These are phyloP conservation scores for Cordyceps fumosorosea DNA, from an alignment of 2,329 filamentous ascomycete genomes.

Conservation along the genomic window DNA sequence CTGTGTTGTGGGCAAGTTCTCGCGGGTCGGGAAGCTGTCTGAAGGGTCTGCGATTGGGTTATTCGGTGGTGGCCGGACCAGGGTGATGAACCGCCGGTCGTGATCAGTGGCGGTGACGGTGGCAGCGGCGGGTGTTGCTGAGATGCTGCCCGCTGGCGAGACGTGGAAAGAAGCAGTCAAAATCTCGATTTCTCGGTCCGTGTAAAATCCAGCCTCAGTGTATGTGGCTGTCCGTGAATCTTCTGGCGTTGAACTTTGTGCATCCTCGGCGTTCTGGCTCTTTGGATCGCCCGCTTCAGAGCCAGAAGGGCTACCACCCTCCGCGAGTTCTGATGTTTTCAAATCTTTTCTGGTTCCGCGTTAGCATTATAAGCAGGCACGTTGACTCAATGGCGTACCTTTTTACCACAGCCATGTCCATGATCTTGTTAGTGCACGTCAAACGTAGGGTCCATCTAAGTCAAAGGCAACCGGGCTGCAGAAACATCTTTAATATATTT, in stretches of 20 bases:
- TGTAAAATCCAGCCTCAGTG: neutral
- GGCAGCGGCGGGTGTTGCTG: neutral
- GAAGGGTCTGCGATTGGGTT: neutral
- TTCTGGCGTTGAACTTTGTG: neutral
- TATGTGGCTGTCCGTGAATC: neutral
- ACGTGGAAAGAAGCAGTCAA: neutral
- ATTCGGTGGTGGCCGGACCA: neutral
- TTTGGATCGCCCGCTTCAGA: no score
- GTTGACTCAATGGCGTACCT: neutral
- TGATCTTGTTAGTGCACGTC: neutral
- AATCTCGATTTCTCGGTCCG: neutral
- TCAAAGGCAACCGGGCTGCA: neutral
- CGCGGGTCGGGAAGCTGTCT: neutral
- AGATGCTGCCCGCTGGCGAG: neutral
- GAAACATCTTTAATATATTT: neutral
- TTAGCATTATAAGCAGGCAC: neutral
- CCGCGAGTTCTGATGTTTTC: neutral
- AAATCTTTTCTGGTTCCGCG: neutral
- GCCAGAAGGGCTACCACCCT: no score
- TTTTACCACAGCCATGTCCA: neutral
- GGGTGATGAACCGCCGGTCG: neutral
- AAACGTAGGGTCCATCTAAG: neutral
- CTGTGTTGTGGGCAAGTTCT: neutral
- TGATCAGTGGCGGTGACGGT: neutral
- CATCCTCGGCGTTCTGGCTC: neutral